Evolutionary conservation across 176 grass and related monocot species (phyloP), one percentile per base, ranked within the genome.

Genomic region (Oryza meyeriana): DNA sequence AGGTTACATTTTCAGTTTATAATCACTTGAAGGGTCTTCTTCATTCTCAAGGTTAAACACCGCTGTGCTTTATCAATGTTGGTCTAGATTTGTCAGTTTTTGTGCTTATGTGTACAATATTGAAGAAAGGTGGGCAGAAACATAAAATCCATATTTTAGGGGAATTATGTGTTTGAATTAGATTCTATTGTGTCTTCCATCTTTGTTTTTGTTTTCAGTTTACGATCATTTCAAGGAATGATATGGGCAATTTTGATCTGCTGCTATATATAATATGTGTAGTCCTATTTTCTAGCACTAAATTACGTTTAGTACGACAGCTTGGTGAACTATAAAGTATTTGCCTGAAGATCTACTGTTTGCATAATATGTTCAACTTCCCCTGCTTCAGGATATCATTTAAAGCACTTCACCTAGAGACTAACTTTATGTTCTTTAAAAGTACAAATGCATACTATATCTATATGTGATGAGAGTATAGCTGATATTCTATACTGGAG

Each of bases 1-100:
- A 97, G 91, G 91, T 97, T 39, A 94, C 92, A n/a, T 97, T 94
- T 78, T 81, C 91, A 25, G 87, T 94, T 66, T 97, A 97, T 72
- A 91, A 87, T 85, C 87, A 94, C 64, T 27, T 97, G 41, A 97
- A 91, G 81, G 69, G 68, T 52, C 62, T 93, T 82, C 77, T 93
- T 85, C 87, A 40, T 57, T 78, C 87, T 41, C 66, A 87, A 85
- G 91, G 91, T 93, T 85, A 72, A 81, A 74, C 45, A 41, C 79
- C 26, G 64, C 11, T 20, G 12, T 45, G 6, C 41, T 85, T 81
- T 81, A 76, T 12, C 10, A 62, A 5, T 45, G 7, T 78, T 16
- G 26, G 16, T 50, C 32, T 76, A 26, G 35, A 70, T 70, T 33
- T 61, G n/a, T n/a, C 28, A 59, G 12, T 69, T 80, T 8, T 12